Evolutionary conservation across 2,329 filamentous ascomycete genomes (phyloP).

Genomic region (Penicillium sp.): DNA sequence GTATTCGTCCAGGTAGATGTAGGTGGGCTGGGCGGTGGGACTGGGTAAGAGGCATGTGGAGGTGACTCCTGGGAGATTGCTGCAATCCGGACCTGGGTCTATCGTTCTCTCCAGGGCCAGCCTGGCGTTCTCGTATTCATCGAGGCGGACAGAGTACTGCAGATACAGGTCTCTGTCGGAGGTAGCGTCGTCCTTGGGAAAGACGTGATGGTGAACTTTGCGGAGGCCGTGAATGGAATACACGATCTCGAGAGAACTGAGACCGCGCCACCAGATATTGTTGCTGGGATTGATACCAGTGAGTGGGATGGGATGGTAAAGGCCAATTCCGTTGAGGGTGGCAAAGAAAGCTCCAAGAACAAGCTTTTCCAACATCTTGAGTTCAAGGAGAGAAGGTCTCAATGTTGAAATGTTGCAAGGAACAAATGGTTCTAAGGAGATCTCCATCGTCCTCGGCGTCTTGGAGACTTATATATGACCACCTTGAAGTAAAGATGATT

Average conservation of each 20-base stretch:
- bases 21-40: neutral
- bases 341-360: neutral
- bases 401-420: neutral
- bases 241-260: slow-evolving; percentile 3
- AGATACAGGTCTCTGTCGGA: neutral
- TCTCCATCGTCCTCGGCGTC: neutral
- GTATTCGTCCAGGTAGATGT: neutral
- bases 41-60: neutral
- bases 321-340: neutral
- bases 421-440: neutral
- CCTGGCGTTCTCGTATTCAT: slow-evolving; percentile 1
- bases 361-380: neutral
- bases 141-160: neutral
- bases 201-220: neutral
- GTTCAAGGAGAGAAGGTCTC: neutral
- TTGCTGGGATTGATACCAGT: neutral
- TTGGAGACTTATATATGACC: slow-evolving; percentile 1
- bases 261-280: neutral
- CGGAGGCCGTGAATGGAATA: neutral
- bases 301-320: slow-evolving; percentile 2
- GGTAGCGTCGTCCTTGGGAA: neutral
- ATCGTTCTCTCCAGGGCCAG: neutral
- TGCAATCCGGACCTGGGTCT: neutral
- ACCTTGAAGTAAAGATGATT: neutral
- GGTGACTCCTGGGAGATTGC: neutral